A percentile compares a stretch with the other conserved stretches of the same genome.
These are phyloP conservation scores for Melaleuca alternifolia DNA, from an alignment of 345 rosid genomes.

Conservation along the genomic window DNA sequence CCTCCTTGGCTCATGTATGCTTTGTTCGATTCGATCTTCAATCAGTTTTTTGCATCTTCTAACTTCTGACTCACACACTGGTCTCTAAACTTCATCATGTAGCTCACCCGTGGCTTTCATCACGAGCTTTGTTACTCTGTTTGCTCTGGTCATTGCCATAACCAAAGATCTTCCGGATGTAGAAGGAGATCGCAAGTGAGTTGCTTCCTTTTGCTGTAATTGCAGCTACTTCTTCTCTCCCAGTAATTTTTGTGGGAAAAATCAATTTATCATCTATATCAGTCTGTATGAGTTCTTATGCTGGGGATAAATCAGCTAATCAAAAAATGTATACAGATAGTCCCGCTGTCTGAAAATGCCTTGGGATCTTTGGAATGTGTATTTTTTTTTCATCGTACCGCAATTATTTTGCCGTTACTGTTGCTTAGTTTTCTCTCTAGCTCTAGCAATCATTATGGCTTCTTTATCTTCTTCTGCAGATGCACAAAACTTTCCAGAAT, in stretches of 20 bases:
- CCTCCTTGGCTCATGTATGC: neutral
- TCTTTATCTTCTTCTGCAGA: neutral
- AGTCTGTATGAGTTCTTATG: neutral
- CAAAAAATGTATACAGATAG: neutral
- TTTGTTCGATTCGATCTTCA: neutral
- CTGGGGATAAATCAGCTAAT: neutral
- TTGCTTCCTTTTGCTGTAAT: neutral
- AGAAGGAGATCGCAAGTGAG: conserved; percentile 98
- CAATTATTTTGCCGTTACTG: neutral
- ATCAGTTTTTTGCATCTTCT: neutral
- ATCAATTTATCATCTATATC: neutral
- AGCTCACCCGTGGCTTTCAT: conserved; percentile 97
- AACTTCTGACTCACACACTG: neutral
- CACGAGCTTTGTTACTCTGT: conserved; percentile 79
- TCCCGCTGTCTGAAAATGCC: neutral
- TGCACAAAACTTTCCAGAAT: neutral
- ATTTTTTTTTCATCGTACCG: neutral
- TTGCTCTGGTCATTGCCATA: conserved; percentile 89
- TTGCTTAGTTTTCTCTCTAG: neutral
- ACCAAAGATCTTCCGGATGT: conserved; percentile 96
- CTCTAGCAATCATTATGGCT: neutral
- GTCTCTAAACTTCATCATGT: conserved; percentile 15
- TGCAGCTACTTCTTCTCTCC: neutral
- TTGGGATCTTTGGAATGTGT: neutral
- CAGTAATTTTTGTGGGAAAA: neutral